These are phyloP conservation scores for Colletotrichum caudatum DNA, from an alignment of 2,329 filamentous ascomycete species.

Conservation along the genomic window DNA sequence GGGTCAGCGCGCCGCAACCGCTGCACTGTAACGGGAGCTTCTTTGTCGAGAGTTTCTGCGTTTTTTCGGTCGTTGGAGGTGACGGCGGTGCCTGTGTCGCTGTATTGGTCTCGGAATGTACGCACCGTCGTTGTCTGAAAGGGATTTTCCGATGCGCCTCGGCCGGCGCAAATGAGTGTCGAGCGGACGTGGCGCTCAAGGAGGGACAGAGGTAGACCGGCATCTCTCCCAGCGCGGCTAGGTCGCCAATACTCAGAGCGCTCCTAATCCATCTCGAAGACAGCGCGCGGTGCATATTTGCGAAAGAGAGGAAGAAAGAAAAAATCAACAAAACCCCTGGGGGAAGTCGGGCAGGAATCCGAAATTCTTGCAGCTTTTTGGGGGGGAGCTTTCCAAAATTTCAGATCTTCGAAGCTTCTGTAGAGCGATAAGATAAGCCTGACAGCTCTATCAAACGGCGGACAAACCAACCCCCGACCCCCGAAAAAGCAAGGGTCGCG, in stretches of 20 bases:
- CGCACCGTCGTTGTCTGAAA: slow-evolving; percentile 44
- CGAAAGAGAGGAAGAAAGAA: too few species aligned
- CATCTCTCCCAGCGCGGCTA: slow-evolving; percentile 52
- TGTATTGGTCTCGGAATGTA: slow-evolving; percentile 44
- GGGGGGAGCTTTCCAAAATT: slow-evolving; percentile 23
- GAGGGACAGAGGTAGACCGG: slow-evolving; percentile 63
- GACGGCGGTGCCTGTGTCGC: slow-evolving; percentile 11
- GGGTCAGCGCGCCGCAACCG: slow-evolving; percentile 74
- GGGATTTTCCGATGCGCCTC: slow-evolving; percentile 31
- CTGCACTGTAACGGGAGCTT: slow-evolving; percentile 68
- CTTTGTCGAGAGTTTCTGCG: slow-evolving; percentile 23
- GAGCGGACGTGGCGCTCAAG: slow-evolving; percentile 8
- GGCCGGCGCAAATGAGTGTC: slow-evolving; percentile 43
- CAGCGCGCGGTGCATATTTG: slow-evolving; percentile 59
- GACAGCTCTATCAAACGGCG: slow-evolving; percentile 26
- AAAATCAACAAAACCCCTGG: not conserved
- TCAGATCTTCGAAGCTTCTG: slow-evolving; percentile 23
- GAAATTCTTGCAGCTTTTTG: not conserved
- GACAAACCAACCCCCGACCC: slow-evolving; percentile 32
- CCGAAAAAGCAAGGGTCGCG: slow-evolving; percentile 35
- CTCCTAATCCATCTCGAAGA: slow-evolving; percentile 58
- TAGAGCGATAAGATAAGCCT: slow-evolving; percentile 20
- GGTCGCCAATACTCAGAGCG: slow-evolving; percentile 57
- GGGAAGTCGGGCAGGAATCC: not conserved
- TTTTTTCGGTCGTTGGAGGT: slow-evolving; percentile 7